Conservation (phyloP, 371 early-diverging fungal species). For the Mucor velutinosus region DNA sequence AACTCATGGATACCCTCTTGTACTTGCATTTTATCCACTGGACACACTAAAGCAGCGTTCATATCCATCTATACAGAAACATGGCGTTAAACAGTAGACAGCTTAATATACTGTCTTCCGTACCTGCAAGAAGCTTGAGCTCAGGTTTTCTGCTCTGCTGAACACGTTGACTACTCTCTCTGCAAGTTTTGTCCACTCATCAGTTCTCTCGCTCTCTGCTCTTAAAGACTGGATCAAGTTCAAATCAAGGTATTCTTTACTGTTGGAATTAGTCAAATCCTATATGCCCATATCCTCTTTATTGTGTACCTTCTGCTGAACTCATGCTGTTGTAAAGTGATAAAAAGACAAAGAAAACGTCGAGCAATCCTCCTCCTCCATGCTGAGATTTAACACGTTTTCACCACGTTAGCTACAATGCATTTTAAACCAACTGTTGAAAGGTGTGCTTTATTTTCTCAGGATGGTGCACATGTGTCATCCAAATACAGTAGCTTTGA, state of each 20-base stretch:
- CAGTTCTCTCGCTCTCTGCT: neutral
- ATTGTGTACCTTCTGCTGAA: neutral
- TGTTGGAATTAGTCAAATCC: neutral
- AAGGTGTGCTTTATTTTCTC: no score
- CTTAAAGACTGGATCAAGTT: slow-evolving; percentile 1
- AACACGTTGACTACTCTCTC: slow-evolving; percentile 14
- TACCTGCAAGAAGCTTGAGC: slow-evolving; percentile 24
- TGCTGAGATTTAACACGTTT: neutral
- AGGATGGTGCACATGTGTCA: no score
- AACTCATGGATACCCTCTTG: slow-evolving; percentile 16
- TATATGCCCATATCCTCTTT: neutral
- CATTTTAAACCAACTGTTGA: no score
- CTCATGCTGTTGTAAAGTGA: neutral
- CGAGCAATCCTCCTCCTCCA: neutral
- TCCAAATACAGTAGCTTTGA: no score
- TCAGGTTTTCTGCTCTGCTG: slow-evolving; percentile 6
- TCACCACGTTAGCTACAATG: no score
- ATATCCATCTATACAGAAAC: neutral
- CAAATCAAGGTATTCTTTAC: slow-evolving; percentile 7
- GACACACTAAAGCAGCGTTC: neutral
- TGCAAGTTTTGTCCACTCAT: slow-evolving; percentile 13
- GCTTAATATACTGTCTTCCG: neutral
- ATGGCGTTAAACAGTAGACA: neutral
- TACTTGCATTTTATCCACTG: slow-evolving; percentile 20
- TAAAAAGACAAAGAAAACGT: neutral